Evolutionary conservation across 129 eudicot species (phyloP), one percentile per base, ranked within the genome.

Genomic region (Mikania micrantha): DNA sequence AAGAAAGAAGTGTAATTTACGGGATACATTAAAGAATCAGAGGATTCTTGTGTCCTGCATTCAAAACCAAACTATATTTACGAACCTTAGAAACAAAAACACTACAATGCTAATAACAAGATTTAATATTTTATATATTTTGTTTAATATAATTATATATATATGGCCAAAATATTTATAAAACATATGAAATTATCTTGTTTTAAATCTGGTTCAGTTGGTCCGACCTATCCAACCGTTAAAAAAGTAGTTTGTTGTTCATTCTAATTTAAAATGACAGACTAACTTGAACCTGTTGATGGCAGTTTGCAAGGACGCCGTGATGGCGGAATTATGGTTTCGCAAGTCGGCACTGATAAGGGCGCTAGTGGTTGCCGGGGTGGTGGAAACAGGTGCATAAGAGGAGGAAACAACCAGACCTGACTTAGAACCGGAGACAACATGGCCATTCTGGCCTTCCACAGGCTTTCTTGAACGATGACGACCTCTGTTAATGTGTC

Each of bases 401-500:
- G 86, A 78, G 50, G 91, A 60, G 60, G 90, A 70, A 74, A 86
- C 73, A 12, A 77, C 45, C 19, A 79, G 81, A 17, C 67, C 85
- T 82, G 53, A 85, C 36, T 81, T 87, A 24, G 82, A 65, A 79
- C 76, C 84, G 69, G 96, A 41, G 74, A 79, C 81, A 80, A 85
- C 84, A 60, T 86, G 96, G 96, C 95, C 95, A 76, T 60, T 85
- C 19, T 80, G 98, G 91, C 91, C 88, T 92, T 92, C 98, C 98
- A 92, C 96, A 92, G 88, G 98, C 96, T 91, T 88, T 91, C 97
- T 91, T 91, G 96, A 91, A 91, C 97, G 97, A 76, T 91, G 97
- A 56, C 96, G 94, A 82, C 91, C 94, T 60, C 96, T 81, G 75
- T 91, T 91, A 32, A 88, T 82, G 85, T 91, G 97, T 78, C 97